phyloP scores from a whole-genome alignment of 345 rosid genomes.

The Eucalyptus leucophloia region DNA sequence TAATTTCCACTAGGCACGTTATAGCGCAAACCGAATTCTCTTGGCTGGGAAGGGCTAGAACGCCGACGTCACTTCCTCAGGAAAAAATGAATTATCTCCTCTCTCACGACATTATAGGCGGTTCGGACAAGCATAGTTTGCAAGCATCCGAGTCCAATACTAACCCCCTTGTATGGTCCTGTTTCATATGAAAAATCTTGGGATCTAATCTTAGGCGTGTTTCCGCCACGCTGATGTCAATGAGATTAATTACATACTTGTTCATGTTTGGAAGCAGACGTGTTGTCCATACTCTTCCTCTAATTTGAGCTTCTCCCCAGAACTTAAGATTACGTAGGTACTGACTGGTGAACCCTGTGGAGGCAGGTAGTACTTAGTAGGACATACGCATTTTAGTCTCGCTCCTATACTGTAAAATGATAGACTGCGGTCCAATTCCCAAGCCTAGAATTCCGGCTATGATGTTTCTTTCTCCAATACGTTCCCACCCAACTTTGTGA shows the following conservation, averaged over 20 bases:
- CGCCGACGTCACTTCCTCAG: neutral
- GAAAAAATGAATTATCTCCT: neutral
- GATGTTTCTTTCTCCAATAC: neutral
- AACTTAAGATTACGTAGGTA: neutral
- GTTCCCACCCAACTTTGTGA: neutral
- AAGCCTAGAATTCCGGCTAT: neutral
- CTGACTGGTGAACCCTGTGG: neutral
- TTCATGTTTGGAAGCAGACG: neutral
- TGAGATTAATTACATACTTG: neutral
- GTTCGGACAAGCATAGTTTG: neutral
- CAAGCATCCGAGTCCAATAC: neutral
- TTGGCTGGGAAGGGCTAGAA: neutral
- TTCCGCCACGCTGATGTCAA: neutral
- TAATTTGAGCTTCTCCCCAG: neutral
- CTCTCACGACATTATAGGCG: neutral
- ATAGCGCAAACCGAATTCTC: neutral
- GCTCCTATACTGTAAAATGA: neutral
- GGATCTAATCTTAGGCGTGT: neutral
- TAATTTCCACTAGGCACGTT: neutral
- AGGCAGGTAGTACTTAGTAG: neutral
- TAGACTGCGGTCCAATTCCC: neutral
- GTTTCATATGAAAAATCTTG: neutral
- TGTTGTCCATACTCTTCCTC: neutral
- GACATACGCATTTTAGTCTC: neutral
- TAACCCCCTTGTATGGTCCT: neutral